A percentile compares a stretch with the other conserved stretches of the same genome.
Conservation (phyloP, 352 stramenopile species). For the Phytophthora boehmeriae region DNA sequence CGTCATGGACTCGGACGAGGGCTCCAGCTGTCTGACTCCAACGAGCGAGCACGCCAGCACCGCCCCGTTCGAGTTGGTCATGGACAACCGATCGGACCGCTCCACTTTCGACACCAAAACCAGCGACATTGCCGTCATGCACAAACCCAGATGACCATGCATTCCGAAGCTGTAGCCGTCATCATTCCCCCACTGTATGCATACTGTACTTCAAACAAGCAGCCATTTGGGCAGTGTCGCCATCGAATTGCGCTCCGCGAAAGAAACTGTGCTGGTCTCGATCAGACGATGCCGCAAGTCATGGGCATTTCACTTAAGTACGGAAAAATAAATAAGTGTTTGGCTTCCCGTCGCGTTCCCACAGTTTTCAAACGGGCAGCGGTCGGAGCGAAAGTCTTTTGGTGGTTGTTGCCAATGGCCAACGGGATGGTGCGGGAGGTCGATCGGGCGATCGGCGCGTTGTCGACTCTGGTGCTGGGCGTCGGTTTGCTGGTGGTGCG, state of each 20-base stretch:
- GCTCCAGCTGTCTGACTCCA: slow-evolving; percentile 34
- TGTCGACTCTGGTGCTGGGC: slow-evolving; percentile 79
- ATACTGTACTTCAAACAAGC: too few relatives aligned
- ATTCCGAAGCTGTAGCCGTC: background rate
- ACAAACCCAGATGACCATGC: slow-evolving; percentile 21
- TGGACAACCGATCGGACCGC: slow-evolving; percentile 14
- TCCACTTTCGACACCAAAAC: slow-evolving; percentile 23
- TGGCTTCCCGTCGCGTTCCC: slow-evolving; percentile 5
- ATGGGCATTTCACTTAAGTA: slow-evolving; percentile 15
- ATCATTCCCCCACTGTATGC: background rate
- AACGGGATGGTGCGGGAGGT: slow-evolving; percentile 76
- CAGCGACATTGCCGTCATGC: slow-evolving; percentile 10
- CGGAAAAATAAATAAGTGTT: slow-evolving; percentile 34
- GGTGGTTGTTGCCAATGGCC: too few relatives aligned
- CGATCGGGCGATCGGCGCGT: slow-evolving; percentile 75
- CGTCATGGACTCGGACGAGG: slow-evolving; percentile 31
- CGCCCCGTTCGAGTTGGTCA: slow-evolving; percentile 53
- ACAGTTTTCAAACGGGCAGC: slow-evolving; percentile 24
- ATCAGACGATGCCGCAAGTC: slow-evolving; percentile 18
- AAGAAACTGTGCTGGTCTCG: slow-evolving; percentile 10
- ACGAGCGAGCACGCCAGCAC: slow-evolving; percentile 31
- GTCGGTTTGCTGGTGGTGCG: slow-evolving; percentile 74
- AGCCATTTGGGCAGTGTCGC: background rate
- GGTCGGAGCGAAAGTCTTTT: too few relatives aligned
- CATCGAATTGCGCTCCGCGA: slow-evolving; percentile 14